Evolutionary conservation across 108 stramenopile genomes (phyloP).

Genomic region (Bacterosira constricta): DNA sequence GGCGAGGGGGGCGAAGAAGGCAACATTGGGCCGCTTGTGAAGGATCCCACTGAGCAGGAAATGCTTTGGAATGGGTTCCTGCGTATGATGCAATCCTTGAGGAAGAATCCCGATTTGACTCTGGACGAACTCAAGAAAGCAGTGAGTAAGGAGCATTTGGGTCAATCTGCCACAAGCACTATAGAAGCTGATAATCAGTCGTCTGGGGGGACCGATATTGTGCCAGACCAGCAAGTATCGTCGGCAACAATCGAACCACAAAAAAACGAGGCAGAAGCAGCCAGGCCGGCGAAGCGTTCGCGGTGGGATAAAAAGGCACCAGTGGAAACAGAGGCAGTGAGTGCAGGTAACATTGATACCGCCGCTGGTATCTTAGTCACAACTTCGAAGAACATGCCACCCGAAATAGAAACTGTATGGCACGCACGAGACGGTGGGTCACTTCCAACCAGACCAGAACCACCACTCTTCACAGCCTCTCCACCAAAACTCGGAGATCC

Average conservation of each 20-base stretch:
- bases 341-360: conserved; percentile 58
- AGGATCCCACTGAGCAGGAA: conserved; percentile 65
- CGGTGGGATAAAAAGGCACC: conserved; percentile 46
- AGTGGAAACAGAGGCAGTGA: conserved; percentile 57
- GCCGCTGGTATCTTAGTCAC: conserved; percentile 54
- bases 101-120: conserved; percentile 67
- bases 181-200: background rate
- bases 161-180: background rate
- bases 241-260: background rate
- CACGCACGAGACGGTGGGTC: conserved; percentile 77
- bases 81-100: conserved; percentile 68
- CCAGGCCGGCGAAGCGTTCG: conserved; percentile 59
- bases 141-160: conserved; percentile 60
- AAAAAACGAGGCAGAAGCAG: conserved; percentile 5
- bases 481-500: conserved; percentile 86
- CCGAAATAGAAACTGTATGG: conserved; percentile 84
- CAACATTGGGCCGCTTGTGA: conserved; percentile 44
- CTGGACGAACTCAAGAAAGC: conserved; percentile 65
- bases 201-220: background rate
- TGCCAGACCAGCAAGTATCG: conserved; percentile 2
- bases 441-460: conserved; percentile 65
- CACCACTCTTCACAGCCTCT: conserved; percentile 71
- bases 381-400: conserved; percentile 62
- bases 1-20: conserved; percentile 32
- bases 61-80: conserved; percentile 85